Percentiles rank a stretch among this genome's conserved stretches.
These are phyloP conservation scores for Pythium sp. DNA, from an alignment of 352 stramenopile species.

Conservation along the genomic window DNA sequence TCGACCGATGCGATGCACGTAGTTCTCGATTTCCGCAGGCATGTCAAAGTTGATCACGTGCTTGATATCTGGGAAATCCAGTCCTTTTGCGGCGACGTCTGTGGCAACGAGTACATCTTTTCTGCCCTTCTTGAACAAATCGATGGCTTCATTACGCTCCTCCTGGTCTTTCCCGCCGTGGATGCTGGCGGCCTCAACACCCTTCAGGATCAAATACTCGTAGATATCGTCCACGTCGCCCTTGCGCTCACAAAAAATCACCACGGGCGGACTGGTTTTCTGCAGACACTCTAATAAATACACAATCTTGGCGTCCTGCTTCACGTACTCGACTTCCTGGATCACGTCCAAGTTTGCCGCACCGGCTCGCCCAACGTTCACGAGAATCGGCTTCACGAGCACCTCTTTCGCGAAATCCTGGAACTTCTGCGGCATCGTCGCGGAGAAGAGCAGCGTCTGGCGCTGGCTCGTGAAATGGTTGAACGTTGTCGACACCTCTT, in stretches of 20 bases:
- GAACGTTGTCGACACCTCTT: conserved; percentile 96
- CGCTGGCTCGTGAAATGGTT: conserved; percentile 97
- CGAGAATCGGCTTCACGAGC: conserved; percentile 95
- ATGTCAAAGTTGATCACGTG: conserved; percentile 99
- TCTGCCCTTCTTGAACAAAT: conserved; percentile 89
- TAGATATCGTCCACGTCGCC: conserved; percentile 99
- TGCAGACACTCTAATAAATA: conserved; percentile 98
- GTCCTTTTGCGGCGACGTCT: conserved; percentile 97
- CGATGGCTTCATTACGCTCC: conserved; percentile 97
- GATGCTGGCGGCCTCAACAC: conserved; percentile 94
- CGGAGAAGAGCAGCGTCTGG: conserved; percentile 98
- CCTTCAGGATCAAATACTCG: conserved; percentile 98
- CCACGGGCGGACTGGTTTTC: conserved; percentile 97
- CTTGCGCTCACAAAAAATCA: conserved; percentile 98
- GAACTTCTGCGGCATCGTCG: conserved; percentile 99
- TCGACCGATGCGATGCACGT: conserved; percentile 98
- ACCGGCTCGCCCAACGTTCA: conserved; percentile 98
- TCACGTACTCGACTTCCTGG: conserved; percentile 99
- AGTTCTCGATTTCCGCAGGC: conserved; percentile 99
- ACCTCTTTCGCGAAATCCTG: conserved; percentile 97
- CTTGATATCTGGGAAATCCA: conserved; percentile 99
- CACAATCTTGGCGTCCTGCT: conserved; percentile 98
- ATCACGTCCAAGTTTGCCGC: conserved; percentile 99
- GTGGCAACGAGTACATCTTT: conserved; percentile 99
- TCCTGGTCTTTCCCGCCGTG: conserved; percentile 98